Conservation (phyloP, 2,329 filamentous ascomycete genomes). For the Escovopsis weberi region DNA sequence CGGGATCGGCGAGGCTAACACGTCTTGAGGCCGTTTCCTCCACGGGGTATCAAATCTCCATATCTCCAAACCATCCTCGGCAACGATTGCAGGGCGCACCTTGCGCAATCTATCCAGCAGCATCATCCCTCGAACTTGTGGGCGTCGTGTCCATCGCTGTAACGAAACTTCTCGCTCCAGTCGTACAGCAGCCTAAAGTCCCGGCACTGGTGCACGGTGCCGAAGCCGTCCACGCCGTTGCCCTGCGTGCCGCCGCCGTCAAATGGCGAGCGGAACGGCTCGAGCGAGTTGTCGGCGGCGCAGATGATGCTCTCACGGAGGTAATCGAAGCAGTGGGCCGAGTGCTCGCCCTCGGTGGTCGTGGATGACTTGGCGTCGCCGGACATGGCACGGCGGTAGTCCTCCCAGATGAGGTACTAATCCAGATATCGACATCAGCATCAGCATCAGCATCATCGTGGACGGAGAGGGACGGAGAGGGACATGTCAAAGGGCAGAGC, state of each 20-base stretch:
- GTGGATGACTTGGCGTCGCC: neutral
- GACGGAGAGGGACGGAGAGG: too few species aligned
- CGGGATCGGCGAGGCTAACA: too few species aligned
- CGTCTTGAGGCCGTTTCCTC: too few species aligned
- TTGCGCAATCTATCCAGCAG: too few species aligned
- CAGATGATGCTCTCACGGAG: conserved; percentile 1
- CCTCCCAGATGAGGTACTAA: neutral
- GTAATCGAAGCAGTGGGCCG: conserved; percentile 1
- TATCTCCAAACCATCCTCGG: too few species aligned
- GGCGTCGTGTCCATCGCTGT: neutral
- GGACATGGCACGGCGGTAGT: neutral
- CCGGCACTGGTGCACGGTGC: conserved; percentile 1
- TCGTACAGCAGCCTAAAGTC: conserved; percentile 1
- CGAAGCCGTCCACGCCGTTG: conserved; percentile 1
- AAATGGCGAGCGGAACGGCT: conserved; percentile 1
- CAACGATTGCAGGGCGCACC: too few species aligned
- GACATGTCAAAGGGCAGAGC: too few species aligned
- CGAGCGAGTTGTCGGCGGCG: neutral
- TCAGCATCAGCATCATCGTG: too few species aligned
- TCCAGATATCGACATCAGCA: neutral
- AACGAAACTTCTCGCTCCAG: conserved; percentile 2
- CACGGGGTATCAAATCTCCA: too few species aligned
- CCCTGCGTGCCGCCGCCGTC: conserved; percentile 1
- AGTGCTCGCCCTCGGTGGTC: neutral
- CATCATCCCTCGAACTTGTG: conserved; percentile 1